A percentile compares a stretch with the other conserved stretches of the same genome.
Conservation (phyloP, 352 stramenopile species). For the Pythium brachiatum region DNA sequence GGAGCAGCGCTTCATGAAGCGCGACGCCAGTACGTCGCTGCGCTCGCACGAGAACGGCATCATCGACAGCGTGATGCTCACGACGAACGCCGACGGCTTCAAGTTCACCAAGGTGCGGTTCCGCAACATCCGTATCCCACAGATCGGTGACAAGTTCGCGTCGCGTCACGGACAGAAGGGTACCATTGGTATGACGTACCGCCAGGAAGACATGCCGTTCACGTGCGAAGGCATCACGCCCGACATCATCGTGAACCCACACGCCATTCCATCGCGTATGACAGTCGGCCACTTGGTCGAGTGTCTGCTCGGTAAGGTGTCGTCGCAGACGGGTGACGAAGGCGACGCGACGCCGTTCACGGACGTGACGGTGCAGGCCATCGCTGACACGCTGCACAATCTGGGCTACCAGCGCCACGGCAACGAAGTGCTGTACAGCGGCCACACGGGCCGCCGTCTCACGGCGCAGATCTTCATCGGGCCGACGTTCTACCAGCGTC, state of each 20-base stretch:
- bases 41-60: conserved; percentile 98
- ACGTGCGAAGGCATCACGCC: conserved; percentile 98
- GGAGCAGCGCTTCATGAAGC: conserved; percentile 93
- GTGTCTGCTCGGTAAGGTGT: conserved; percentile 99
- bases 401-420: conserved; percentile 99
- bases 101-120: conserved; percentile 98
- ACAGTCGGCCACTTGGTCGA: conserved; percentile 99
- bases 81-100: conserved; percentile 96
- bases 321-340: conserved; percentile 95
- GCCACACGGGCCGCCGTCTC: conserved; percentile 97
- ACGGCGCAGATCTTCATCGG: conserved; percentile 99
- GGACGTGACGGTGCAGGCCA: conserved; percentile 96
- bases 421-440: conserved; percentile 99
- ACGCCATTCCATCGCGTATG: conserved; percentile 99
- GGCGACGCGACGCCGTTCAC: conserved; percentile 99
- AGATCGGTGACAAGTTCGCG: conserved; percentile 99
- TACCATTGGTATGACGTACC: conserved; percentile 99
- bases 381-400: conserved; percentile 92
- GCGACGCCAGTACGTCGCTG: conserved; percentile 96
- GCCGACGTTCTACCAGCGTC: conserved; percentile 99
- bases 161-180: conserved; percentile 90
- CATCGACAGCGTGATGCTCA: conserved; percentile 99
- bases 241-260: conserved; percentile 99
- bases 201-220: conserved; percentile 99
- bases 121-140: conserved; percentile 97